Base-by-base conservation (phyloP, 108 stramenopile species). In the Cyclotella kingstonii region DNA sequence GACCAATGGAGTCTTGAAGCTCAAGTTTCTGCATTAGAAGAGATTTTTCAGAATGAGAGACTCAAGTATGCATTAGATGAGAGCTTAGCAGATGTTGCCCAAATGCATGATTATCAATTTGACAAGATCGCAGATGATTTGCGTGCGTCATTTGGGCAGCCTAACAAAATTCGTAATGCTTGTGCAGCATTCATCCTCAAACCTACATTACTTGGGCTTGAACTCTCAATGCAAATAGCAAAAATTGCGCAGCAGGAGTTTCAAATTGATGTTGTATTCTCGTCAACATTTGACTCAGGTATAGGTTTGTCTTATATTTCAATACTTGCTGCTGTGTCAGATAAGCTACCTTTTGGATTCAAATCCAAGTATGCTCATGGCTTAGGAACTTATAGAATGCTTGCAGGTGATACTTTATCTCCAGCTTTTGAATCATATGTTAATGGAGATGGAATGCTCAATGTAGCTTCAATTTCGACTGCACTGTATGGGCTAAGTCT, bases 131-230 rank as follows among this genome's bases (percentile, higher is more conserved):
- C 60, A 9, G 30, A 31, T 19, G 81, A 79, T 28, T 35, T 91
- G 26, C 44, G 40, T 23, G 28, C 35, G 21, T 53, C 64, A 12
- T 84, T 87, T 57, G 40, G 61, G 14, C 41, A 38, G 14, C 49
- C 42, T 44, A 39, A 53, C 8, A 36, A 15, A 0, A 60, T 61
- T 3, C 53, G 25, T 17, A 62, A 63, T 18, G 76, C 78, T 12
- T 94, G 93, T 39, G 83, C 80, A 9, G 88, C 89, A 9, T 67
- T 95, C 36, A 82, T 95, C 7, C 62, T 90, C 35, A 95, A 95
- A 68, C 93, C 93, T 4, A 74, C 88, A 4, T 57, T 95, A 9
- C 73, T 95, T 23, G 93, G 93, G 1, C 42, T 95, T 2, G 93
- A 89, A 46, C 73, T 82, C 21, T 84, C 88, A 2, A 66, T 84